phyloP scores from a whole-genome alignment of 805 yeast species.

The Zygosaccharomyces bailii region DNA sequence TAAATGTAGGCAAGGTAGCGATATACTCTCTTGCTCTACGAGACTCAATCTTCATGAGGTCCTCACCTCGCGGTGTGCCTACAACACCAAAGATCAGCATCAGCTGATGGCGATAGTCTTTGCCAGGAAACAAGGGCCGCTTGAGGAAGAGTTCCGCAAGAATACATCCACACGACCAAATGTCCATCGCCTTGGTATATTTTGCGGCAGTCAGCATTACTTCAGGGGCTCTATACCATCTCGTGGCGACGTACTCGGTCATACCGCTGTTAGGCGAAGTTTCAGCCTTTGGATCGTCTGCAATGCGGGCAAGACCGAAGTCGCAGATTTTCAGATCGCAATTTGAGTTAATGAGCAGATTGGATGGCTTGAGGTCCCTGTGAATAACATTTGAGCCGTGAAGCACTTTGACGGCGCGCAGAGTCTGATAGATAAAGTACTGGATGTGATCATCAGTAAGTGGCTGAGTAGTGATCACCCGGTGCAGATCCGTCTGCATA shows the following conservation, averaged over 20 bases:
- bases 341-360: constrained; percentile 79
- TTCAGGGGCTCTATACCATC: constrained; percentile 98
- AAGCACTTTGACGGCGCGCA: constrained; percentile 84
- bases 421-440: constrained; percentile 85
- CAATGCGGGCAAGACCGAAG: constrained; percentile 76
- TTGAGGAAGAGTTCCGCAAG: constrained; percentile 86
- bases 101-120: constrained; percentile 88
- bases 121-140: constrained; percentile 87
- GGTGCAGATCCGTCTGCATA: constrained; percentile 84
- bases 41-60: constrained; percentile 68
- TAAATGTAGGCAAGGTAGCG: constrained; percentile 65
- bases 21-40: constrained; percentile 88
- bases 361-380: constrained; percentile 88
- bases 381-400: constrained; percentile 94
- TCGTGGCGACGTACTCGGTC: constrained; percentile 97
- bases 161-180: constrained; percentile 97
- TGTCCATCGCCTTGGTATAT: constrained; percentile 91
- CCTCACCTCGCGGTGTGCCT: constrained; percentile 85
- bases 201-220: constrained; percentile 93
- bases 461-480: constrained; percentile 76
- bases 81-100: constrained; percentile 77
- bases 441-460: constrained; percentile 91
- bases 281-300: constrained; percentile 31
- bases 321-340: constrained; percentile 94
- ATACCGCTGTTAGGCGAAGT: constrained; percentile 39